phyloP scores from a whole-genome alignment of 495 filamentous ascomycete genomes.

The Neurospora sp. region DNA sequence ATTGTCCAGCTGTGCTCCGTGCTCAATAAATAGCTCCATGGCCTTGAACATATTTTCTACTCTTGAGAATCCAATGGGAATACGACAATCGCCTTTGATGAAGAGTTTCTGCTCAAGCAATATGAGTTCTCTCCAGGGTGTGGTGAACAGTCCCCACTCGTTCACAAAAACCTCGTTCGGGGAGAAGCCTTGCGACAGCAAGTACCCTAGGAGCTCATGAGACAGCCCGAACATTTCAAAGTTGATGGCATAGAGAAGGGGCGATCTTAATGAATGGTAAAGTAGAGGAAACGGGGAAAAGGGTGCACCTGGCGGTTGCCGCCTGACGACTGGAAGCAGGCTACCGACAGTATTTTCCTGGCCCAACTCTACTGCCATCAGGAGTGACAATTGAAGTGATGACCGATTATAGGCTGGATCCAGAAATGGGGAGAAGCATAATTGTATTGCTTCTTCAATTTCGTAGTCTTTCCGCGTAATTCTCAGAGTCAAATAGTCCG shows the following conservation, averaged over 20 bases:
- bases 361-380: not conserved
- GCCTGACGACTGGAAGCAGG: not conserved
- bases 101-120: too few species aligned
- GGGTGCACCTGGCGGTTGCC: not conserved
- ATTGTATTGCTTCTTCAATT: not conserved
- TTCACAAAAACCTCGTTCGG: not conserved
- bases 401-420: not conserved
- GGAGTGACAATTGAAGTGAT: not conserved
- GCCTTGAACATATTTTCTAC: too few species aligned
- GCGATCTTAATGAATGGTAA: not conserved
- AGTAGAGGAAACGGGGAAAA: not conserved
- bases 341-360: not conserved
- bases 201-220: not conserved
- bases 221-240: too few species aligned
- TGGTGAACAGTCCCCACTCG: not conserved
- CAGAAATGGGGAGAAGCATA: not conserved
- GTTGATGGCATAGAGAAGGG: not conserved
- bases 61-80: too few species aligned
- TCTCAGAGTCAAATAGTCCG: not conserved
- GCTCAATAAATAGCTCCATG: not conserved
- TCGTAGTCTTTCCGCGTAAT: not conserved
- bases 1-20: not conserved
- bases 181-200: not conserved
- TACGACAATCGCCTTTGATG: too few species aligned
- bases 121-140: not conserved